A percentile compares a stretch with the other conserved stretches of the same genome.
phyloP scores from a whole-genome alignment of 257 asterid species.

The Solanum sitiens region DNA sequence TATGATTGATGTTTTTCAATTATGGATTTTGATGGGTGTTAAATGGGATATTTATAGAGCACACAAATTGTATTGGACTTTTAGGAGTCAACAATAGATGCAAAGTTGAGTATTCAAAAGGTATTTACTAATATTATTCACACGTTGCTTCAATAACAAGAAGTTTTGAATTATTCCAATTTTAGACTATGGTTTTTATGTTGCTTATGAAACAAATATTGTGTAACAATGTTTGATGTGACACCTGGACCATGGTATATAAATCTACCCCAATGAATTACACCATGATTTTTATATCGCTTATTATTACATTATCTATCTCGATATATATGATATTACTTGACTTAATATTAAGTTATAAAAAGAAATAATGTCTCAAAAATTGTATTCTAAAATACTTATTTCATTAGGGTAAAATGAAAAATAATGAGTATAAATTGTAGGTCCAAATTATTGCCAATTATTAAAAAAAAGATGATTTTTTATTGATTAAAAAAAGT shows the following conservation, averaged over 20 bases:
- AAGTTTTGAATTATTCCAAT: not conserved
- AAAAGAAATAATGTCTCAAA: no score
- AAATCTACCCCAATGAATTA: not conserved
- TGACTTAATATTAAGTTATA: not conserved
- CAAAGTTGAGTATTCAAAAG: not conserved
- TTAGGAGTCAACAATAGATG: not conserved
- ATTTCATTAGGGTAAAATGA: not conserved
- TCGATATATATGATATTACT: not conserved
- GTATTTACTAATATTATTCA: not conserved
- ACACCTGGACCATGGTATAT: not conserved
- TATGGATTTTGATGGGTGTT: not conserved
- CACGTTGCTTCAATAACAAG: not conserved
- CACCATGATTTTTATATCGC: no score
- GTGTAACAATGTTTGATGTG: not conserved
- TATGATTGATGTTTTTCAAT: not conserved
- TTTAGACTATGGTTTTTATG: not conserved
- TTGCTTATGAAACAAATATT: not conserved
- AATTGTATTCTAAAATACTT: not conserved
- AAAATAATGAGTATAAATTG: no score
- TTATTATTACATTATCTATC: not conserved
- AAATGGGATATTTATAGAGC: not conserved
- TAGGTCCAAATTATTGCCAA: no score
- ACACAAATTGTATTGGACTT: not conserved
- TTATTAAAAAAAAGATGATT: no score
- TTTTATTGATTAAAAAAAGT: no score